Evolutionary conservation across 2,329 filamentous ascomycete genomes (phyloP).

Genomic region (Cladorrhinum sp.): DNA sequence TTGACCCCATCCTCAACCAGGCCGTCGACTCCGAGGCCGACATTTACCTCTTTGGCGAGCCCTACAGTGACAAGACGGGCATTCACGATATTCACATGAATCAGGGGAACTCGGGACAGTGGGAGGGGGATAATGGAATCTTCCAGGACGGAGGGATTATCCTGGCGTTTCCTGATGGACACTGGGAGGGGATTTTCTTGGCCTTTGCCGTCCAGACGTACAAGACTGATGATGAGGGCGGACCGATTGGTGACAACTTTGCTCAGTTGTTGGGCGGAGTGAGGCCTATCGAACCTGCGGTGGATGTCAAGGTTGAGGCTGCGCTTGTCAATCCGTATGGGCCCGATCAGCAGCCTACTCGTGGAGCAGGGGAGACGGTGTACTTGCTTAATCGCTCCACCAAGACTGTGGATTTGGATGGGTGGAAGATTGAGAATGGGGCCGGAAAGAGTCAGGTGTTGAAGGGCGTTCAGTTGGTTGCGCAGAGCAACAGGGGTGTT

Average conservation of each 20-base stretch:
- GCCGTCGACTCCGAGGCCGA: slow-evolving; percentile 36
- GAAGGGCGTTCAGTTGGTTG: slow-evolving; percentile 4
- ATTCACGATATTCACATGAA: slow-evolving; percentile 43
- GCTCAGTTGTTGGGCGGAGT: slow-evolving; percentile 17
- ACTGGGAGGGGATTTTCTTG: slow-evolving; percentile 39
- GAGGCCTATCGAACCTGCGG: slow-evolving; percentile 2
- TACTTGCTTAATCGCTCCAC: slow-evolving; percentile 18
- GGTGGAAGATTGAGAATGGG: slow-evolving; percentile 24
- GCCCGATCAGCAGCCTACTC: slow-evolving; percentile 15
- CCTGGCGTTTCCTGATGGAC: slow-evolving; percentile 34
- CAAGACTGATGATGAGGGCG: slow-evolving; percentile 33
- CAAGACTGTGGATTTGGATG: slow-evolving; percentile 11
- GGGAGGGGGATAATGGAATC: slow-evolving; percentile 32
- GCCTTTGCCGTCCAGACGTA: slow-evolving; percentile 38
- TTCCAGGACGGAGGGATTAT: slow-evolving; percentile 37
- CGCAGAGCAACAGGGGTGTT: slow-evolving; percentile 3
- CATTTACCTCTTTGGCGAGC: slow-evolving; percentile 38
- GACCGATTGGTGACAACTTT: slow-evolving; percentile 23
- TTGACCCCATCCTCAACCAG: slow-evolving; percentile 34
- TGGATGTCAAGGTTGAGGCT: slow-evolving; percentile 21
- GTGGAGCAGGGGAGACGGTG: slow-evolving; percentile 21
- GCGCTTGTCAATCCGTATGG: slow-evolving; percentile 26
- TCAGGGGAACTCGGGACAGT: slow-evolving; percentile 34
- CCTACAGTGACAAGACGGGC: slow-evolving; percentile 31
- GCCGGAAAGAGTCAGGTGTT: slow-evolving; percentile 15